Conservation (phyloP, 306 rosid species). For the Vigna angularis region DNA sequence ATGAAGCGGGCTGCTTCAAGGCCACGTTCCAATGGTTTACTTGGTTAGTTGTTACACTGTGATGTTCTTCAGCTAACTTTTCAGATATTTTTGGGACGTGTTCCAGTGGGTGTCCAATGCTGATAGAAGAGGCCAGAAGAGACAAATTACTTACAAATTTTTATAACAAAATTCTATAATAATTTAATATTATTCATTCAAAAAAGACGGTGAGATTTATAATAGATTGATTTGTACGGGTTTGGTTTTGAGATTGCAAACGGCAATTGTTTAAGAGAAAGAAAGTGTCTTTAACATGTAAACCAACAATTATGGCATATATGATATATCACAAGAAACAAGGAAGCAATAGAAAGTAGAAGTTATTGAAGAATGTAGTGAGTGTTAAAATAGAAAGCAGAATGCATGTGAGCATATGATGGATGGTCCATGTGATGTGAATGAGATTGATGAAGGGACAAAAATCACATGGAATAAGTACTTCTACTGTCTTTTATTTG, state of each 20-base stretch:
- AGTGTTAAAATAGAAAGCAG: slow-evolving; percentile 12
- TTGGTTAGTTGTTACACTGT: background rate
- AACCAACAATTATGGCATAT: background rate
- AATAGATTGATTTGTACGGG: background rate
- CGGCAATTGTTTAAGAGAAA: background rate
- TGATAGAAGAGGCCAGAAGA: background rate
- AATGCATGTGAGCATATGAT: slow-evolving; percentile 40
- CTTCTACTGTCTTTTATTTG: background rate
- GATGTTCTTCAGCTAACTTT: background rate
- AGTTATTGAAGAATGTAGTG: background rate
- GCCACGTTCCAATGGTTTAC: background rate
- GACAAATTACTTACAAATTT: background rate
- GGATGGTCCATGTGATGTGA: background rate
- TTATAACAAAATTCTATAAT: background rate
- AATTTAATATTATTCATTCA: background rate
- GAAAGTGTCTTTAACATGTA: too few relatives aligned
- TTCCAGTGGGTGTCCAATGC: background rate
- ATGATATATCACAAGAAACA: background rate
- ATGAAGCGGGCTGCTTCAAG: background rate
- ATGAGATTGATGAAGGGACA: slow-evolving; percentile 14
- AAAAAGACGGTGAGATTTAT: background rate
- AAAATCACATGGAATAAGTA: slow-evolving; percentile 44
- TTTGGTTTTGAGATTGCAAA: background rate
- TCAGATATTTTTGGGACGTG: background rate
- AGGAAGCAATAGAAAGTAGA: slow-evolving; percentile 19